A percentile compares a stretch with the other conserved stretches of the same genome.
Conservation (phyloP, 176 grass and related monocot genomes). For the Avena atlantica region DNA sequence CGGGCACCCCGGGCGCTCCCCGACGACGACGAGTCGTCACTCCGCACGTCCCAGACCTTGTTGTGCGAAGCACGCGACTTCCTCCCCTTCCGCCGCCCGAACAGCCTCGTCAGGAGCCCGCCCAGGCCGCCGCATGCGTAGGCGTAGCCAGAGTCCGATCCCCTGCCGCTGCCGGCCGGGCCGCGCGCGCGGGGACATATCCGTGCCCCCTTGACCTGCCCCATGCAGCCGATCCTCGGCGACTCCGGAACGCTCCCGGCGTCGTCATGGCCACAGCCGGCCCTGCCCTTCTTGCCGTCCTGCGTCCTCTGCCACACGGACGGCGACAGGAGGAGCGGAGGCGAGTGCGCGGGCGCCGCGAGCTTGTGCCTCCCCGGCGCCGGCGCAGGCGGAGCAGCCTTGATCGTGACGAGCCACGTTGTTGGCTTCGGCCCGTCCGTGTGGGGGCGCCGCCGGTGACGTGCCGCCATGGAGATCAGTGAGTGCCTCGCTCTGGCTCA, state of each 20-base stretch:
- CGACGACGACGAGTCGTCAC: conserved; percentile 1
- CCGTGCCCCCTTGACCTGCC: conserved; percentile 48
- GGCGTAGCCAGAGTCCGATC: too few relatives aligned
- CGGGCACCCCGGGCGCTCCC: background rate
- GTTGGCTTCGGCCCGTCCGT: conserved; percentile 40
- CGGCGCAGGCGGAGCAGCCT: background rate
- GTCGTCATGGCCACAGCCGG: background rate
- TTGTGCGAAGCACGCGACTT: conserved; percentile 14
- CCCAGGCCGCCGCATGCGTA: conserved; percentile 9
- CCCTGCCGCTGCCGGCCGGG: background rate
- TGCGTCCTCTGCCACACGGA: conserved; percentile 39
- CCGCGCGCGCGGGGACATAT: background rate
- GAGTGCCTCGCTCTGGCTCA: background rate
- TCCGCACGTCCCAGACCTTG: conserved; percentile 48
- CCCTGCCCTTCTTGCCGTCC: background rate
- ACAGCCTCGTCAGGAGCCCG: conserved; percentile 28
- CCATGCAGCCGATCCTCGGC: conserved; percentile 61
- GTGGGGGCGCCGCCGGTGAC: conserved; percentile 31
- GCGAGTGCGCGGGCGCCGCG: conserved; percentile 13
- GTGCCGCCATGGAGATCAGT: conserved; percentile 29
- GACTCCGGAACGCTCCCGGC: conserved; percentile 35
- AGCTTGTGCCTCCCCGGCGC: conserved; percentile 17
- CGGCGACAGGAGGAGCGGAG: conserved; percentile 45
- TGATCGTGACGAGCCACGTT: conserved; percentile 36
- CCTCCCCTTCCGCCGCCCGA: conserved; percentile 33